Percentiles rank a stretch among this genome's conserved stretches.
Conservation (phyloP, 2,329 filamentous ascomycete species). For the Monosporascus sp. region DNA sequence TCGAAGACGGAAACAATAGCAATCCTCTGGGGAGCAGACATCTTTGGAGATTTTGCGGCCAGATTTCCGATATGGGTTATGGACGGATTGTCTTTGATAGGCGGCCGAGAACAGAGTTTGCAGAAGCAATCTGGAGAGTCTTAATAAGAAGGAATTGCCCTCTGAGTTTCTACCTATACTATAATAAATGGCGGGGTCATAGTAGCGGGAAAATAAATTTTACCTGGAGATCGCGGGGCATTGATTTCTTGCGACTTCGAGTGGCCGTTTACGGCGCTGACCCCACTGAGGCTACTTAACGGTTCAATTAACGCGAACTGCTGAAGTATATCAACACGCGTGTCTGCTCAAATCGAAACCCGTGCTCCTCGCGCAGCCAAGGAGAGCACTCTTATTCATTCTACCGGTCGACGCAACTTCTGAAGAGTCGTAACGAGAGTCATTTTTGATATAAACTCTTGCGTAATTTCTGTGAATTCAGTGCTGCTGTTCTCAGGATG, state of each 20-base stretch:
- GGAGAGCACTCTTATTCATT: neutral
- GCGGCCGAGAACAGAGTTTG: neutral
- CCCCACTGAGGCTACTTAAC: neutral
- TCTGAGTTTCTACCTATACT: neutral
- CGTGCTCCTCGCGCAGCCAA: neutral
- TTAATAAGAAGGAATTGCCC: neutral
- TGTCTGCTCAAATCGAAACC: neutral
- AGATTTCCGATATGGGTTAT: neutral
- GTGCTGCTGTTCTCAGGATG: conserved; percentile 45
- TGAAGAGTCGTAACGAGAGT: neutral
- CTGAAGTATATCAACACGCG: neutral
- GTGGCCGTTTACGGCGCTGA: neutral
- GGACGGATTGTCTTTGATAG: neutral
- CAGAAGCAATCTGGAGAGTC: neutral
- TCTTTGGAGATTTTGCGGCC: conserved; percentile 13
- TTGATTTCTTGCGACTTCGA: neutral
- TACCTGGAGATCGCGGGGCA: neutral
- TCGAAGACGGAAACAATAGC: conserved; percentile 98
- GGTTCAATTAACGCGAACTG: neutral
- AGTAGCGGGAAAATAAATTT: neutral
- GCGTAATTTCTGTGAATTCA: neutral
- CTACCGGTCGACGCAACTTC: neutral
- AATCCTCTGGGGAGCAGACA: conserved; percentile 48
- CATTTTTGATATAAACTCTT: neutral
- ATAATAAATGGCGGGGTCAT: neutral